Evolutionary conservation across 2,329 filamentous ascomycete genomes (phyloP).

Genomic region (Fusarium xylarioides): DNA sequence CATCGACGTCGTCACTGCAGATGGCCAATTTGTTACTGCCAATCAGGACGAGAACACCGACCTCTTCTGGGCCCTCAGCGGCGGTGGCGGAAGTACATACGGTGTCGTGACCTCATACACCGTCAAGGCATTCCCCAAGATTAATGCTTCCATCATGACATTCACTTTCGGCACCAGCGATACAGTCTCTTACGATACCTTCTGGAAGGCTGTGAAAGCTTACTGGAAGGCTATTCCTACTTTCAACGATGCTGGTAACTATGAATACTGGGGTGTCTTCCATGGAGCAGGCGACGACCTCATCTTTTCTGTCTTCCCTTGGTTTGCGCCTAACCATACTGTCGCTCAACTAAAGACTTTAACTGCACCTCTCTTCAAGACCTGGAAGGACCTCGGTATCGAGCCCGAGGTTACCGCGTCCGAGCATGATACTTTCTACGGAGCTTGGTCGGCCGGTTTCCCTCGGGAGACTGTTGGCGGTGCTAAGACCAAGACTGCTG

Average conservation of each 20-base stretch:
- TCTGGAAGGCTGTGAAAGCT: slow-evolving; percentile 32
- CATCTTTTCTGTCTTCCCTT: slow-evolving; percentile 32
- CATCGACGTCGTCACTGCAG: slow-evolving; percentile 29
- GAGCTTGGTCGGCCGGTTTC: slow-evolving; percentile 36
- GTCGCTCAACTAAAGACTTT: slow-evolving; percentile 27
- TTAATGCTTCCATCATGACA: slow-evolving; percentile 34
- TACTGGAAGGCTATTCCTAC: slow-evolving; percentile 26
- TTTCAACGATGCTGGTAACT: slow-evolving; percentile 32
- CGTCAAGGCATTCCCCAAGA: slow-evolving; percentile 51
- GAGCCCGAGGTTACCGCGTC: slow-evolving; percentile 11
- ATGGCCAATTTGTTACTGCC: slow-evolving; percentile 30
- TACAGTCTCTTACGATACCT: slow-evolving; percentile 18
- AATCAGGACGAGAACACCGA: slow-evolving; percentile 27
- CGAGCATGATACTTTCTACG: slow-evolving; percentile 31
- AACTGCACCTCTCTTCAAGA: slow-evolving; percentile 13
- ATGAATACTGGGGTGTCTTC: slow-evolving; percentile 37
- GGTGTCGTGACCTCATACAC: slow-evolving; percentile 46
- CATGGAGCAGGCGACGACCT: slow-evolving; percentile 15
- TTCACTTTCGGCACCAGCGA: slow-evolving; percentile 31
- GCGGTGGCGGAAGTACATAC: slow-evolving; percentile 51
- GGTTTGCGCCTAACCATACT: slow-evolving; percentile 35
- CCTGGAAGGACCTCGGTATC: slow-evolving; percentile 23
- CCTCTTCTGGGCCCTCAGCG: slow-evolving; percentile 52
- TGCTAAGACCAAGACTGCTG: slow-evolving; percentile 29
- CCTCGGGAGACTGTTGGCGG: slow-evolving; percentile 26